A percentile compares a stretch with the other conserved stretches of the same genome.
phyloP scores from a whole-genome alignment of 2,329 filamentous ascomycete genomes.

The Exophiala sp. region DNA sequence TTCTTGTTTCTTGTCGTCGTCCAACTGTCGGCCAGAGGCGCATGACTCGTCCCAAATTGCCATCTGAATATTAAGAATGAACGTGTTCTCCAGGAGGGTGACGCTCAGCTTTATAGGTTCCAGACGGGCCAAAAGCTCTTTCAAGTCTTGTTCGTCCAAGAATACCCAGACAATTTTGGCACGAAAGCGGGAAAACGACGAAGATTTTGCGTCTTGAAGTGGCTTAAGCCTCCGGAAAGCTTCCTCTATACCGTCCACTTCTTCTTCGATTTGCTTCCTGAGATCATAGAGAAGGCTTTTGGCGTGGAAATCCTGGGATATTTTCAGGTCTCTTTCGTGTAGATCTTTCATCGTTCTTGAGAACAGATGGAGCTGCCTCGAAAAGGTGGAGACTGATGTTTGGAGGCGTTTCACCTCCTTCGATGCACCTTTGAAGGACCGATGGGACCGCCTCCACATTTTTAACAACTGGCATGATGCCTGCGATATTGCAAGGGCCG shows the following conservation, averaged over 20 bases:
- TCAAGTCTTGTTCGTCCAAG: conserved; percentile 2
- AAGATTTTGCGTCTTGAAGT: neutral
- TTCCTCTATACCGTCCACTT: neutral
- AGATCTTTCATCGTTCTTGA: neutral
- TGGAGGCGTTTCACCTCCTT: neutral
- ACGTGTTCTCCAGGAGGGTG: neutral
- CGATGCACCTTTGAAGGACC: neutral
- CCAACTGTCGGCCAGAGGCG: neutral
- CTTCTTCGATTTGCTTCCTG: neutral
- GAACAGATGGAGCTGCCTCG: neutral
- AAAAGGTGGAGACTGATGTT: neutral
- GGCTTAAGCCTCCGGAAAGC: neutral
- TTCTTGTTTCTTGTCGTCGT: neutral
- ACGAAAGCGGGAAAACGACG: neutral
- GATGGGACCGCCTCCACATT: neutral
- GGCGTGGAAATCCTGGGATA: neutral
- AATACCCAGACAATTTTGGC: conserved; percentile 3
- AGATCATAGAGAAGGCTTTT: neutral
- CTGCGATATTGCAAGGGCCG: neutral
- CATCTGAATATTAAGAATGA: conserved; percentile 1
- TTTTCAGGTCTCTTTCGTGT: neutral
- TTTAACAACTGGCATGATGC: neutral
- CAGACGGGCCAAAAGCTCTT: conserved; percentile 2
- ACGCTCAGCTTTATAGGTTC: neutral
- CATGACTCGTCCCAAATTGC: neutral